Conservation (phyloP, 2,329 filamentous ascomycete species). For the Rhexocercosporidium sp. region DNA sequence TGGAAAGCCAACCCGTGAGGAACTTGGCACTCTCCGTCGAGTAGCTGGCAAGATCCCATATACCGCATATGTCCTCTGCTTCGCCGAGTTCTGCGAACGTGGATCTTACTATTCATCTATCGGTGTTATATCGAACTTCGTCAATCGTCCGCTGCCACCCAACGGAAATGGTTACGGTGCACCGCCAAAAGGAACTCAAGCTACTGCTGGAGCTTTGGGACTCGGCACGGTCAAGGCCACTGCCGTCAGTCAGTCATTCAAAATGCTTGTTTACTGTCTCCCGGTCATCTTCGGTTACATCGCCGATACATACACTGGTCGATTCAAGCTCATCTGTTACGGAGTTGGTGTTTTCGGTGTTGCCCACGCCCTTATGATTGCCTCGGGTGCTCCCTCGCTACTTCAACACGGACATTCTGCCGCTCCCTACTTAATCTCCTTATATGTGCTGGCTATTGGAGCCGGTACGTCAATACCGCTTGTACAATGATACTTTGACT, state of each 20-base stretch:
- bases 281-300: conserved; percentile 56
- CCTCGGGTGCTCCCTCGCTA: conserved; percentile 30
- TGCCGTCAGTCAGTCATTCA: conserved; percentile 57
- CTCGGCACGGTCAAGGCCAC: conserved; percentile 59
- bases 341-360: conserved; percentile 58
- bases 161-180: conserved; percentile 48
- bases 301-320: conserved; percentile 69
- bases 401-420: conserved; percentile 65
- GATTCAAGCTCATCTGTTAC: conserved; percentile 64
- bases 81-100: conserved; percentile 77
- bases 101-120: conserved; percentile 79
- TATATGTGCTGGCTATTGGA: conserved; percentile 38
- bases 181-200: conserved; percentile 42
- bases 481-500: conserved; percentile 54
- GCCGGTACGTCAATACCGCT: conserved; percentile 43
- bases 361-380: conserved; percentile 63
- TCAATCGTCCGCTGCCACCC: conserved; percentile 60
- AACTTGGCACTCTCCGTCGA: conserved; percentile 62
- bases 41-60: conserved; percentile 69
- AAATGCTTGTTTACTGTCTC: conserved; percentile 54
- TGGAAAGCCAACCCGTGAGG: conserved; percentile 57
- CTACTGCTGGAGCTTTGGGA: conserved; percentile 62
- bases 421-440: conserved; percentile 43
- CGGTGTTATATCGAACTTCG: conserved; percentile 63
- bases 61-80: conserved; percentile 72